A percentile compares a stretch with the other conserved stretches of the same genome.
phyloP scores from a whole-genome alignment of 2,329 filamentous ascomycete genomes.

The Xenosphaeropsis pyriputrescens region DNA sequence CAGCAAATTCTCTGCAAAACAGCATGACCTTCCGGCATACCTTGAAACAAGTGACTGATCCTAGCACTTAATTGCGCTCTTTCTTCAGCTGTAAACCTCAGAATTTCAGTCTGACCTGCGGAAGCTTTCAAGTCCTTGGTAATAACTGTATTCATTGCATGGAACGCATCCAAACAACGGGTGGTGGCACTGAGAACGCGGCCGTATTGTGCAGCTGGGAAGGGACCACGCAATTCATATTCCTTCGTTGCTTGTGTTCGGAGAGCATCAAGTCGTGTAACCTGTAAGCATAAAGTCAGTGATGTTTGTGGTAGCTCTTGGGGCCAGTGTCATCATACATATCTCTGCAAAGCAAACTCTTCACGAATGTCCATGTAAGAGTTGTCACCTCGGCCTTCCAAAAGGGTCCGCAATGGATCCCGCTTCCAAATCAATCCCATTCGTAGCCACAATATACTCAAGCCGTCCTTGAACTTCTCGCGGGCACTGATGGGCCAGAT shows the following conservation, averaged over 20 bases:
- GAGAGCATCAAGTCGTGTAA: constrained; percentile 56
- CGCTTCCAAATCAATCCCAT: constrained; percentile 96
- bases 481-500: constrained; percentile 92
- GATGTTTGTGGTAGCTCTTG: no score
- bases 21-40: constrained; percentile 1
- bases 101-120: constrained; percentile 65
- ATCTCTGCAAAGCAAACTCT: constrained; percentile 75
- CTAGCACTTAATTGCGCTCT: constrained; percentile 69
- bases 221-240: constrained; percentile 78
- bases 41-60: constrained; percentile 72
- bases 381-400: constrained; percentile 36
- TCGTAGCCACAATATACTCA: constrained; percentile 83
- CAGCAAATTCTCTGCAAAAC: no score
- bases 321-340: constrained; percentile 24
- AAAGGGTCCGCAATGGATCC: constrained; percentile 66
- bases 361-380: constrained; percentile 82
- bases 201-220: constrained; percentile 59
- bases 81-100: constrained; percentile 68
- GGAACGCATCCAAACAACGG: constrained; percentile 81
- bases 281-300: constrained; percentile 3
- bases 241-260: constrained; percentile 64
- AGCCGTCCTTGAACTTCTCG: constrained; percentile 73
- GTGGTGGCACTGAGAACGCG: constrained; percentile 68
- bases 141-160: constrained; percentile 90
- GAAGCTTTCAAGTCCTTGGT: constrained; percentile 63